Conservation (phyloP, 441 rosid species). For the Croton setiger region DNA sequence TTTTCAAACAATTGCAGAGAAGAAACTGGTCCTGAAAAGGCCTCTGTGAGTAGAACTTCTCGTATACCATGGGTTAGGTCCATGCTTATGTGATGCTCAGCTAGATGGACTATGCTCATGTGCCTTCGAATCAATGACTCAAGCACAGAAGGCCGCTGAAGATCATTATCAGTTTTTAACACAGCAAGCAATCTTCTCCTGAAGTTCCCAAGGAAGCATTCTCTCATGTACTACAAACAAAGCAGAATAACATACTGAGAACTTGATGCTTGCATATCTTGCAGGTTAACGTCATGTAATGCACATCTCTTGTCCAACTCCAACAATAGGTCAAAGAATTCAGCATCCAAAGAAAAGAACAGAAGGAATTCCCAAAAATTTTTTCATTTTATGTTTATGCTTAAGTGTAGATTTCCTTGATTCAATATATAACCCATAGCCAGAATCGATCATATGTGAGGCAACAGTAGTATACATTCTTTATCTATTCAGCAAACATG, state of each 20-base stretch:
- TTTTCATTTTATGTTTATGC: not conserved
- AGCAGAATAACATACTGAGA: constrained; percentile 11
- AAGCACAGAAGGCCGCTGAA: constrained; percentile 85
- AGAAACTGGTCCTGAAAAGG: constrained; percentile 89
- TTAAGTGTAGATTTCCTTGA: not conserved
- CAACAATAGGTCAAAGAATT: constrained; percentile 7
- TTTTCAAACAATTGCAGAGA: constrained; percentile 77
- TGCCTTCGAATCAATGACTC: constrained; percentile 86
- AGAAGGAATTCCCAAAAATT: not conserved
- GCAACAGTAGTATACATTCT: not conserved
- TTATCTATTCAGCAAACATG: not conserved
- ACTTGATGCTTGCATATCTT: constrained; percentile 3
- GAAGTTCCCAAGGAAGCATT: constrained; percentile 95
- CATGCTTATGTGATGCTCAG: constrained; percentile 99
- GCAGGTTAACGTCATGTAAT: not conserved
- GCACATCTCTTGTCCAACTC: constrained; percentile 7
- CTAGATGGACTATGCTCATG: constrained; percentile 85
- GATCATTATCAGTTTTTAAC: constrained; percentile 88
- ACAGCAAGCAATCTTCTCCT: constrained; percentile 83
- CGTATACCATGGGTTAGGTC: constrained; percentile 94
- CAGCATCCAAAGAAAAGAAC: not conserved
- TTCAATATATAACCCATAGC: not conserved
- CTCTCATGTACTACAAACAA: constrained; percentile 94
- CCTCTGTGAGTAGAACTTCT: constrained; percentile 85
- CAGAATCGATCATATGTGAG: not conserved